These are phyloP conservation scores for Colletotrichum phormii DNA, from an alignment of 2,329 filamentous ascomycete species.

Conservation along the genomic window DNA sequence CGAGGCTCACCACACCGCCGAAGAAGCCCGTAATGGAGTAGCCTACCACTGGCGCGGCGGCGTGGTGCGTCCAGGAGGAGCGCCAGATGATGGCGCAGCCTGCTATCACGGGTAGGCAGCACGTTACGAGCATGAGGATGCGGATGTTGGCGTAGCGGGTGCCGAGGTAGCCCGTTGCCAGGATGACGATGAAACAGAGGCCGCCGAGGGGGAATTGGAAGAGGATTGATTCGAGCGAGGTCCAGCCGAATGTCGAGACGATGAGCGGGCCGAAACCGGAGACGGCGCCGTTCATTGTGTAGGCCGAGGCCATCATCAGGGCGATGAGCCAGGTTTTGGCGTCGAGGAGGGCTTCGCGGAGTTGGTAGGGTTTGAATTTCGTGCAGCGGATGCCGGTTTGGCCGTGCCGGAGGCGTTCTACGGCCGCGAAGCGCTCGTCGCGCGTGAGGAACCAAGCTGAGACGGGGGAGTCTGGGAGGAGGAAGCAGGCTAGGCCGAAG, in stretches of 20 bases:
- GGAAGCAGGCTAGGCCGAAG: constrained; percentile 74
- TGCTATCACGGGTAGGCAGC: constrained; percentile 79
- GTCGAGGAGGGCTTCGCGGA: constrained; percentile 69
- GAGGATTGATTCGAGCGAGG: constrained; percentile 72
- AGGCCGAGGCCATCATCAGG: constrained; percentile 77
- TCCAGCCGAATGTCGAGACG: constrained; percentile 77
- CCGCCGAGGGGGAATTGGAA: constrained; percentile 81
- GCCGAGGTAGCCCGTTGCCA: constrained; percentile 73
- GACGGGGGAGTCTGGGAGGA: constrained; percentile 73
- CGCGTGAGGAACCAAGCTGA: constrained; percentile 76
- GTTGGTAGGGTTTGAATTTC: constrained; percentile 68
- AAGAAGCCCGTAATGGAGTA: constrained; percentile 81
- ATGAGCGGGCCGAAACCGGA: constrained; percentile 79
- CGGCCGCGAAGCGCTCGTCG: constrained; percentile 72
- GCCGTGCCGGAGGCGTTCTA: constrained; percentile 70
- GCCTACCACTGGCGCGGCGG: constrained; percentile 74
- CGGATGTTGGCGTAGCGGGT: constrained; percentile 71
- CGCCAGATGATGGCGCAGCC: constrained; percentile 83
- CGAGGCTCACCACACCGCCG: constrained; percentile 73
- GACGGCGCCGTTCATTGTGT: constrained; percentile 79
- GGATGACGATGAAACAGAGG: constrained; percentile 74
- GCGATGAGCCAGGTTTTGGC: constrained; percentile 72
- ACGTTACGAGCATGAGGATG: constrained; percentile 72
- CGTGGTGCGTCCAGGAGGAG: constrained; percentile 70
- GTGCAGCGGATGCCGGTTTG: constrained; percentile 74